Conservation (phyloP, 331 rosid species). For the Quercus tomentella region DNA sequence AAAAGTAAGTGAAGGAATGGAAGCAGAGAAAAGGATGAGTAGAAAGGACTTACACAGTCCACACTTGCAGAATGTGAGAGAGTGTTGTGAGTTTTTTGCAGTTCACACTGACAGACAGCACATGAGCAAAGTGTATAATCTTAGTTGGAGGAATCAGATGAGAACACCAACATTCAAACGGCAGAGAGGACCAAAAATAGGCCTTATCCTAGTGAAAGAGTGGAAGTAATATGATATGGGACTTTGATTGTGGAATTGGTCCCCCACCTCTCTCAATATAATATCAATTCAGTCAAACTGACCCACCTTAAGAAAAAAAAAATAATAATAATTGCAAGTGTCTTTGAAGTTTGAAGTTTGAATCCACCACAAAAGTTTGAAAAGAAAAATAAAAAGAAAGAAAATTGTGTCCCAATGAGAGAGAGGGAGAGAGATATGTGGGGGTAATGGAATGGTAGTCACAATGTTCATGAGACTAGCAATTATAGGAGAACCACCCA, state of each 20-base stretch:
- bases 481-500: slow-evolving; percentile 14
- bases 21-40: background rate
- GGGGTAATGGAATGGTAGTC: slow-evolving; percentile 20
- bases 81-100: slow-evolving; percentile 16
- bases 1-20: background rate
- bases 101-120: slow-evolving; percentile 27
- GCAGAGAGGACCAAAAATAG: slow-evolving; percentile 7
- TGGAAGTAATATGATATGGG: slow-evolving; percentile 37
- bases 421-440: background rate
- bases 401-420: background rate
- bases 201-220: slow-evolving; percentile 39
- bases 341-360: slow-evolving; percentile 59
- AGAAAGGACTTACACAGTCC: background rate
- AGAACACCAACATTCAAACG: slow-evolving; percentile 12
- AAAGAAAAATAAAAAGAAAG: background rate
- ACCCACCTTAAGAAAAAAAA: slow-evolving; percentile 37
- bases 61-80: slow-evolving; percentile 7
- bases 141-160: slow-evolving; percentile 35
- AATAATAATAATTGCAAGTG: slow-evolving; percentile 17
- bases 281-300: slow-evolving; percentile 64
- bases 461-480: slow-evolving; percentile 29
- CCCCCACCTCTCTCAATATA: slow-evolving; percentile 35
- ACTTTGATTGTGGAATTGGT: slow-evolving; percentile 39
- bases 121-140: slow-evolving; percentile 21
- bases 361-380: slow-evolving; percentile 28